Evolutionary conservation across 2,329 filamentous ascomycete species (phyloP).

Genomic region (Volutella citrinella): DNA sequence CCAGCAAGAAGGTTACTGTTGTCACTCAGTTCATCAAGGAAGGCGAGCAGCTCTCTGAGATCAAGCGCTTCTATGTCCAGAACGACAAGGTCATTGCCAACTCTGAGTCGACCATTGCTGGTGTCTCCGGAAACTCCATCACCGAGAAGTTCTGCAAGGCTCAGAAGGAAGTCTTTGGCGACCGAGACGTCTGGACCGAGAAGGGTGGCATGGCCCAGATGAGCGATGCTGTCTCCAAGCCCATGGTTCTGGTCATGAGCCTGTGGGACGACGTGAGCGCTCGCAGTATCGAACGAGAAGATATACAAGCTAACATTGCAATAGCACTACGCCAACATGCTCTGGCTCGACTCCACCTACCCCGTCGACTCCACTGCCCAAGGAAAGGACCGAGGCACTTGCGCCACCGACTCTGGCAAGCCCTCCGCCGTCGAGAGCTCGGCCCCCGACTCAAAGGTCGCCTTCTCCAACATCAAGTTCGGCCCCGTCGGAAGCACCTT

Average conservation of each 20-base stretch:
- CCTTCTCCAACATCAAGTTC: conserved; percentile 59
- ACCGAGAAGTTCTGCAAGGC: conserved; percentile 55
- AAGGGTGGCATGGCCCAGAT: conserved; percentile 59
- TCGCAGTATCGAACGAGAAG: too few species aligned
- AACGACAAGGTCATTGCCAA: conserved; percentile 57
- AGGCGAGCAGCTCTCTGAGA: conserved; percentile 54
- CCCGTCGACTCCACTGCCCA: conserved; percentile 45
- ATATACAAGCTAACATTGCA: too few species aligned
- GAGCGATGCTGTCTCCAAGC: conserved; percentile 40
- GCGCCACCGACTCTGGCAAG: conserved; percentile 48
- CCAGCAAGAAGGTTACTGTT: conserved; percentile 58
- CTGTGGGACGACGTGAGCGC: conserved; percentile 60
- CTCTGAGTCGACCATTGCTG: conserved; percentile 38
- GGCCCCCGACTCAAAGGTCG: conserved; percentile 46
- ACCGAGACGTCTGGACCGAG: conserved; percentile 48
- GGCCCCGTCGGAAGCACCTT: conserved; percentile 54
- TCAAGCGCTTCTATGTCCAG: conserved; percentile 65
- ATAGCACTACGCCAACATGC: conserved; percentile 62
- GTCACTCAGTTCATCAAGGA: conserved; percentile 60
- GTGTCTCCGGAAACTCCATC: conserved; percentile 45
- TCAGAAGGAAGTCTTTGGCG: conserved; percentile 57
- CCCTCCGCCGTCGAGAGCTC: conserved; percentile 47
- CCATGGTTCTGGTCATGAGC: conserved; percentile 49
- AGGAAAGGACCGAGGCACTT: conserved; percentile 54
- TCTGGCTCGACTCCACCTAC: conserved; percentile 70